phyloP scores from a whole-genome alignment of 345 rosid species.

The Aegle marmelos region DNA sequence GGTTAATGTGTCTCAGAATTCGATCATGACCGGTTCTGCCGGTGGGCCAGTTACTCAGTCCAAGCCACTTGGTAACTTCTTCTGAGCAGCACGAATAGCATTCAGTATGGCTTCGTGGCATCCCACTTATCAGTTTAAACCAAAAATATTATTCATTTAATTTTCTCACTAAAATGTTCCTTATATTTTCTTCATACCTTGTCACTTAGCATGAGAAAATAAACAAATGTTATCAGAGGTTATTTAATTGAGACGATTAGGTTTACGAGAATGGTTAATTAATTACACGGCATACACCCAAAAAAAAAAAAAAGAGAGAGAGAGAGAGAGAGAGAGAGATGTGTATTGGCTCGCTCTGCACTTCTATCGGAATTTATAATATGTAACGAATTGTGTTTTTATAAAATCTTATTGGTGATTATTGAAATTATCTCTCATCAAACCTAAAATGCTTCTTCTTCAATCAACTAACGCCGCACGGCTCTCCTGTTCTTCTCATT shows the following conservation, averaged over 20 bases:
- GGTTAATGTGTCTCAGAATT: no score
- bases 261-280: no score
- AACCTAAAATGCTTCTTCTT: background rate
- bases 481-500: background rate
- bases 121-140: background rate
- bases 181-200: background rate
- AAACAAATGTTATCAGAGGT: no score
- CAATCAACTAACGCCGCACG: background rate
- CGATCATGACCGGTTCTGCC: slow-evolving; percentile 24
- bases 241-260: no score
- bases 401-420: background rate
- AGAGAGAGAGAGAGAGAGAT: no score
- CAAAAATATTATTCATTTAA: background rate
- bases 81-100: slow-evolving; percentile 17
- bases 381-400: background rate
- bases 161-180: background rate
- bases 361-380: no score
- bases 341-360: no score
- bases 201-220: no score
- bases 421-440: background rate
- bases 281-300: no score
- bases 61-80: background rate
- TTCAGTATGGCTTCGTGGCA: slow-evolving; percentile 14
- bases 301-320: no score
- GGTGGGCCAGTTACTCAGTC: slow-evolving; percentile 9